phyloP scores from a whole-genome alignment of 371 early-diverging fungal species.

The Smittium culicis region DNA sequence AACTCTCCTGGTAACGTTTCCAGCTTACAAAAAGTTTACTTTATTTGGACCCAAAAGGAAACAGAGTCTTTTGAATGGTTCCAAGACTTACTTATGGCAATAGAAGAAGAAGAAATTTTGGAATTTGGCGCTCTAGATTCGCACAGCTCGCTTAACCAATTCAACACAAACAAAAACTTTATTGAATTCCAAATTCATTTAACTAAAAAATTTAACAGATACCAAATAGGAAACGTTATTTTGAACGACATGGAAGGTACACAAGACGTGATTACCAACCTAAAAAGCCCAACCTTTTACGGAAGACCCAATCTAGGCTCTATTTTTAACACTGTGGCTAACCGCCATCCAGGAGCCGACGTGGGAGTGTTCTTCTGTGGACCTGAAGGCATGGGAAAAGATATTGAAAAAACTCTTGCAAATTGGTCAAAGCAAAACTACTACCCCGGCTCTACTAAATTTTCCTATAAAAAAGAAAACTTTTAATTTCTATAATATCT shows the following conservation, averaged over 20 bases:
- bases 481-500: constrained; percentile 24
- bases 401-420: constrained; percentile 17
- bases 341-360: constrained; percentile 40
- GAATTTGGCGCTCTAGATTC: constrained; percentile 34
- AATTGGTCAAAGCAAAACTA: constrained; percentile 16
- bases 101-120: constrained; percentile 44
- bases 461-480: constrained; percentile 34
- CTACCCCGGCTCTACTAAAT: constrained; percentile 26
- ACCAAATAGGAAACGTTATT: constrained; percentile 40
- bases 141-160: constrained; percentile 18
- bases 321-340: constrained; percentile 37
- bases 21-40: constrained; percentile 64
- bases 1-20: constrained; percentile 28
- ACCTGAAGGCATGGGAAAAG: constrained; percentile 34
- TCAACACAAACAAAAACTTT: constrained; percentile 16
- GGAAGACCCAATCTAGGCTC: constrained; percentile 47
- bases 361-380: constrained; percentile 52
- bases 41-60: constrained; percentile 77
- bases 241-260: constrained; percentile 36
- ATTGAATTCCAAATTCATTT: constrained; percentile 60
- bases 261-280: constrained; percentile 41
- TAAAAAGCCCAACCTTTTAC: constrained; percentile 43
- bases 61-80: constrained; percentile 65
- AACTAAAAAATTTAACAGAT: constrained; percentile 43
- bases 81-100: constrained; percentile 48